These are phyloP conservation scores for Psidium friedrichsthalianum DNA, from an alignment of 345 rosid species.

Conservation along the genomic window DNA sequence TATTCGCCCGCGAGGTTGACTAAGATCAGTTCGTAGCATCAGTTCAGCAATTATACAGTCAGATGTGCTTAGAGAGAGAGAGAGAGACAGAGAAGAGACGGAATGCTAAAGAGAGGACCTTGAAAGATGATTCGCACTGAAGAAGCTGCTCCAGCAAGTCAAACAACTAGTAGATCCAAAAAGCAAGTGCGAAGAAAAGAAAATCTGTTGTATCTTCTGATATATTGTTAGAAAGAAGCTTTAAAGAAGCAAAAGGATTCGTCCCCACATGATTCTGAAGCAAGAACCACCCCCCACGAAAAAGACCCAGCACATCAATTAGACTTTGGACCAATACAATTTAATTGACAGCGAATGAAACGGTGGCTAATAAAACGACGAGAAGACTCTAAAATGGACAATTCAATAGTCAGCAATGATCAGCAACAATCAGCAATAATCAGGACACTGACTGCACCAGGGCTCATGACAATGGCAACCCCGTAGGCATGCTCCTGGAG, in stretches of 20 bases:
- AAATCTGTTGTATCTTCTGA: not conserved
- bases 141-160: not conserved
- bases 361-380: not conserved
- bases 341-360: not conserved
- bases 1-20: not conserved
- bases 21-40: not conserved
- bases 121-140: not conserved
- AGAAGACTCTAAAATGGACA: not conserved
- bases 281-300: not conserved
- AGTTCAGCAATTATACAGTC: not conserved
- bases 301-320: not conserved
- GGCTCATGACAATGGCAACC: not conserved
- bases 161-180: not conserved
- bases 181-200: not conserved
- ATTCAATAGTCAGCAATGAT: not conserved
- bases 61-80: not conserved
- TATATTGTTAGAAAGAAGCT: not conserved
- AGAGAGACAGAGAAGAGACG: not conserved
- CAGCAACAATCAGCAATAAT: not conserved
- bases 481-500: not conserved
- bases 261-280: not conserved
- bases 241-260: not conserved
- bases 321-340: not conserved
- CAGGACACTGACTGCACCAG: not conserved
- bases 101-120: not conserved